Base-by-base conservation (phyloP, 768 basidiomycete genomes). In the Tylopilus sp. region DNA sequence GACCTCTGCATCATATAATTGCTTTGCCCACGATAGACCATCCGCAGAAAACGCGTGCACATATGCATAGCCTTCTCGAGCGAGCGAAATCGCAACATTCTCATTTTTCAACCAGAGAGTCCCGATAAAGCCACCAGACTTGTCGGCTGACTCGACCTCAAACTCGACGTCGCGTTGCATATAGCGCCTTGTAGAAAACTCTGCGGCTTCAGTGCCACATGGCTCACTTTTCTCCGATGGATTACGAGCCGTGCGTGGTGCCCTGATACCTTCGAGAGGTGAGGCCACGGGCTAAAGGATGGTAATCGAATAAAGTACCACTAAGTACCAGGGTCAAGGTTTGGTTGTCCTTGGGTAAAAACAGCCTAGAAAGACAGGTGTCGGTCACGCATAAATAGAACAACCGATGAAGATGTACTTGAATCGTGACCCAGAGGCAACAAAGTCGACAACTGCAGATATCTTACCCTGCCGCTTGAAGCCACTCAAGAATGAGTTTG, bases 111-210 rank as follows among this genome's bases (percentile, higher is more conserved):
- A 51, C 69, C 87, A 95, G 50, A 98, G 76, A 1, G 87, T 72
- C 14, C 95, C 95, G 58, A 98, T 95, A 71, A 96, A 98, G 4
- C 97, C 97, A 34, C 96, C 96, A 5, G 88, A 86, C 72, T 97
- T 98, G 75, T 99, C 96, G 16, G 87, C 82, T 16, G 81, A 80
- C 53, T 96, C 92, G 42, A 98, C 85, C 61, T 92, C 89, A 54
- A 98, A 85, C 69, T 99, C 96, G 7, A 92, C 85, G 63, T 99
- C 96, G 26, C 96, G 84, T 69, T 99, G 96, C 87, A 98, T 87
- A 67, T 87, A 94, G 55, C 81, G 80, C 38, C 84, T 81, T 9
- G 81, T 80, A 3, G 92, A 78, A 62, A 90, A 98, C 34, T 92
- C 87, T 6, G 81, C 75, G 6, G 94, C 83, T 64, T 99, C 96